Base-by-base conservation (phyloP, 2,329 filamentous ascomycete genomes). In the Orbilia blumenaviensis region DNA sequence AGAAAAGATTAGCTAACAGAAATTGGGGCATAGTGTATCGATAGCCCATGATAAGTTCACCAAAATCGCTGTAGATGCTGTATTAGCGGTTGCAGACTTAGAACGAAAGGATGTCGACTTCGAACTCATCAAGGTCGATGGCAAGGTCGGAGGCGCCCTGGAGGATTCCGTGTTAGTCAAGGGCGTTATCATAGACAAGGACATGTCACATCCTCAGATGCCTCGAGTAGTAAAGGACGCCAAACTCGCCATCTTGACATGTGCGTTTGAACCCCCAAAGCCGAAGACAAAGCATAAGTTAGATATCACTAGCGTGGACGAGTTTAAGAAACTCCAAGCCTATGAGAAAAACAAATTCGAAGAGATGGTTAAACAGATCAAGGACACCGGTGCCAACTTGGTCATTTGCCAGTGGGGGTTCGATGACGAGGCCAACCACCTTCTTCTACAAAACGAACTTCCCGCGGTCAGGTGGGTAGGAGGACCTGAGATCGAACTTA, bases 391-490 rank as follows among this genome's bases (percentile, higher is more conserved):
- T 77, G 95, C 95, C 79, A 99, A 99, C 85, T 88, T 99, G 77
- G 95, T 94, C 78, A 97, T 99, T 82, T 99, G 95, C 85, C 96
- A 99, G 83, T 99, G 96, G 95, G 95, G 95, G 79, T 99, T 99
- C 82, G 95, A 99, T 82, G 95, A 99, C 82, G 95, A 99, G 85
- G 95, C 95, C 78, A 99, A 99, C 86, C 95, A 99, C 84, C 86
- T 99, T 75, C 88, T 99, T 36, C 89, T 99, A 77, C 96, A 97
- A 85, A 98, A 98, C 87, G 87, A 95, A 81, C 89, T 99, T 7
- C 96, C 95, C 8, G 96, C 95, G 38, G 95, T 99, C 74, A 88
- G 95, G 84, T 99, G 95, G 95, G 95, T 99, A 44, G 95, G 95
- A 80, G 95, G 95, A 8, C 95, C 95, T 1, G 96, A 99, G 84